A percentile compares a stretch with the other conserved stretches of the same genome.
Evolutionary conservation across 1,139 yeast genomes (phyloP).

Genomic region (Candida tropicalis): DNA sequence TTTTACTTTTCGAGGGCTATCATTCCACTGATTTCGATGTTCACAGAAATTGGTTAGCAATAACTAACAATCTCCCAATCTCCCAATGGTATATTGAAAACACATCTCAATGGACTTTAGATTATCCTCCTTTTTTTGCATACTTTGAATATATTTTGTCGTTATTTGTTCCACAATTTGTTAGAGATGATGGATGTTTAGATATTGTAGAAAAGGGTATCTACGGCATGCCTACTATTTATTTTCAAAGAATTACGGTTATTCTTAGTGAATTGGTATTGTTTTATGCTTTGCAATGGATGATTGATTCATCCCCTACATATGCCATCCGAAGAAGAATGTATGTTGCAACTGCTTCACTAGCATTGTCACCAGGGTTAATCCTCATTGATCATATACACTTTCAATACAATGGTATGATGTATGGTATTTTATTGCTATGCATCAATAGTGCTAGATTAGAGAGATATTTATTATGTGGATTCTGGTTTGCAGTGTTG

Average conservation of each 20-base stretch:
- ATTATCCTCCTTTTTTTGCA: conserved; percentile 97
- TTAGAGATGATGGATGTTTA: conserved; percentile 75
- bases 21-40: conserved; percentile 96
- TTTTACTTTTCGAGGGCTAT: conserved; percentile 45
- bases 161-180: conserved; percentile 66
- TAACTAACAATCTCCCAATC: conserved; percentile 78
- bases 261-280: conserved; percentile 74
- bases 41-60: conserved; percentile 95
- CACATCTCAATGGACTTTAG: conserved; percentile 93
- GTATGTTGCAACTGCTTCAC: conserved; percentile 79
- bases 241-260: conserved; percentile 82
- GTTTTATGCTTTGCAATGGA: conserved; percentile 72
- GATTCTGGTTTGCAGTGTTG: conserved; percentile 70
- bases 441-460: conserved; percentile 73
- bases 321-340: conserved; percentile 44
- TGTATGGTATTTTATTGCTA: conserved; percentile 80
- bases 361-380: conserved; percentile 87
- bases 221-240: conserved; percentile 77
- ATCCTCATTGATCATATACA: conserved; percentile 89
- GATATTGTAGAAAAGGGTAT: conserved; percentile 65
- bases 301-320: conserved; percentile 52
- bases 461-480: conserved; percentile 61
- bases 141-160: conserved; percentile 86
- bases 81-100: conserved; percentile 80
- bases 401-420: conserved; percentile 92